These are phyloP conservation scores for Silene vulgaris DNA, from an alignment of 179 eudicot genomes.

Conservation along the genomic window DNA sequence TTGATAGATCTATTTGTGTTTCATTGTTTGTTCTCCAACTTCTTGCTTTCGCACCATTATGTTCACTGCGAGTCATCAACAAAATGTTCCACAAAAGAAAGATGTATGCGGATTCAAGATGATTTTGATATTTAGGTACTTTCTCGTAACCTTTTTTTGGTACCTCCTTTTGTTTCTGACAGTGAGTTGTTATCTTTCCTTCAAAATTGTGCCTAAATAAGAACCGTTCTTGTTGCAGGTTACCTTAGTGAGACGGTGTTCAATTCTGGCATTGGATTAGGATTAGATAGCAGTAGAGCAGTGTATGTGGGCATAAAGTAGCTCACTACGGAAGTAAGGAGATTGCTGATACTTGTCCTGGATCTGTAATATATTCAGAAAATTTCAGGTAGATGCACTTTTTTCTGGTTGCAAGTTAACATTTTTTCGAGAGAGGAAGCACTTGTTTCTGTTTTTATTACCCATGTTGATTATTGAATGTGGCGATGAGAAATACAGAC, in stretches of 20 bases:
- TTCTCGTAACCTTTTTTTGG: not conserved
- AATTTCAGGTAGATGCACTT: not conserved
- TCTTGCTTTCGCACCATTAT: conserved; percentile 8
- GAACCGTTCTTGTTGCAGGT: conserved; percentile 13
- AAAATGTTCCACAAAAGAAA: not conserved
- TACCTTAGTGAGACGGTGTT: not conserved
- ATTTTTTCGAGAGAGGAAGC: too few species aligned
- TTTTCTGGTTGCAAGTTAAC: not conserved
- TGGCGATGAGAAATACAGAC: too few species aligned
- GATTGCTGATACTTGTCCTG: not conserved
- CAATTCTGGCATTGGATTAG: not conserved
- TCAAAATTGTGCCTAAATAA: conserved; percentile 5
- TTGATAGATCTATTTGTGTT: not conserved
- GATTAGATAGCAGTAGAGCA: not conserved
- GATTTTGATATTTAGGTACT: conserved; percentile 12
- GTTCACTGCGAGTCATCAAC: not conserved
- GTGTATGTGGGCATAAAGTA: not conserved
- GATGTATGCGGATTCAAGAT: conserved; percentile 8
- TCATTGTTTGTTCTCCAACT: not conserved
- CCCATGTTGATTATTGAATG: too few species aligned
- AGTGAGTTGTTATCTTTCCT: not conserved
- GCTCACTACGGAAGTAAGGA: not conserved
- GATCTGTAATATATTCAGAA: not conserved
- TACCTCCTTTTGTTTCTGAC: not conserved
- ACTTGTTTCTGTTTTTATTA: too few species aligned